phyloP scores from a whole-genome alignment of 257 asterid genomes.

The Solanum medicagineum region DNA sequence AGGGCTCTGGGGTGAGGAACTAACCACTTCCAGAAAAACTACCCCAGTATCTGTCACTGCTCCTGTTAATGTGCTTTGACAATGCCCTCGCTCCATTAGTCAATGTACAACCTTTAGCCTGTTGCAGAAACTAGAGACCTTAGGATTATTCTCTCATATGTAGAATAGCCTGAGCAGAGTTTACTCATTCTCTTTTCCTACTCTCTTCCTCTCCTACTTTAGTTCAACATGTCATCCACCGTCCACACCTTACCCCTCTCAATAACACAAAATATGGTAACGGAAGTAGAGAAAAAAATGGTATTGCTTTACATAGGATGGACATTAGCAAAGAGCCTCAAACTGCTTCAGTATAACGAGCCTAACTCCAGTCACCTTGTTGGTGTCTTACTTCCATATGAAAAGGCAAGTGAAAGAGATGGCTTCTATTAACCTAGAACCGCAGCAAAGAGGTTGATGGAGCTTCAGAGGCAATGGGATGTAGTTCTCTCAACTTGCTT shows the following conservation, averaged over 20 bases:
- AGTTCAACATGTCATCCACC: neutral
- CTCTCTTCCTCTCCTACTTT: neutral
- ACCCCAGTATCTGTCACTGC: conserved; percentile 72
- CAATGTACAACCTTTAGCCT: conserved; percentile 65
- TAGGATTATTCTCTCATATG: neutral
- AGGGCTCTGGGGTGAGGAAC: conserved; percentile 17
- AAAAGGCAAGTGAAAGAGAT: neutral
- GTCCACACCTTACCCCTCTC: neutral
- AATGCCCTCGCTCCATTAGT: conserved; percentile 85
- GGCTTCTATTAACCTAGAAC: neutral
- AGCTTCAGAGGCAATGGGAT: neutral
- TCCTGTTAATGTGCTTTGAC: conserved; percentile 61
- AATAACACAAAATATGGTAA: neutral
- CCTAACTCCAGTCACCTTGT: neutral
- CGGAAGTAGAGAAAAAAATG: neutral
- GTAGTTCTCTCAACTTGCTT: neutral
- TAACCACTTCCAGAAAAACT: conserved; percentile 55
- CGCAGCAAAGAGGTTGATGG: neutral
- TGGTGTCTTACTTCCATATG: neutral
- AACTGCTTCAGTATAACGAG: neutral
- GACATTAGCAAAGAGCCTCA: neutral
- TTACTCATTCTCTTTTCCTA: neutral
- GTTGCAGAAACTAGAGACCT: conserved; percentile 7
- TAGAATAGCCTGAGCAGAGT: neutral
- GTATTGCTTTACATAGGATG: neutral